Percentiles rank a stretch among this genome's conserved stretches.
Evolutionary conservation across 1,284 basidiomycete species (phyloP).

Genomic region (Leccinum griseonigrum): DNA sequence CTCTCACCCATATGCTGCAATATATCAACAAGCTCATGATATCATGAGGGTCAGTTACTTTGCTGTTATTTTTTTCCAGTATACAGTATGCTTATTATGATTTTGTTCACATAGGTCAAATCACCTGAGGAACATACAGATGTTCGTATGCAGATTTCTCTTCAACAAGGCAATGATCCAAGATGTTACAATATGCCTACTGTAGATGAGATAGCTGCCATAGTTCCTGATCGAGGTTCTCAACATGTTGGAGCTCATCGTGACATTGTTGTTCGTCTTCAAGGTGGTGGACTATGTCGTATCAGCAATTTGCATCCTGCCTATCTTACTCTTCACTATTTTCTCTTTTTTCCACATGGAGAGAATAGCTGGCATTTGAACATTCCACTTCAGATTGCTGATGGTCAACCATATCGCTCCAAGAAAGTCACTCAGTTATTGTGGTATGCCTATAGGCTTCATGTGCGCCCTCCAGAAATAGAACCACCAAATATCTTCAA

Average conservation of each 20-base stretch:
- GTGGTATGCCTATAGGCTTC: constrained; percentile 16
- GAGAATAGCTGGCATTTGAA: constrained; percentile 2
- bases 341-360: constrained; percentile 37
- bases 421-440: constrained; percentile 19
- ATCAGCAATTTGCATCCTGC: constrained; percentile 37
- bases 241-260: not conserved
- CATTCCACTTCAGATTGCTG: constrained; percentile 13
- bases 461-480: not conserved
- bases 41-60: constrained; percentile 17
- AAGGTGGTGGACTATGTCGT: constrained; percentile 23
- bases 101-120: constrained; percentile 1
- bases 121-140: constrained; percentile 8
- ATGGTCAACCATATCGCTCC: not conserved
- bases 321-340: constrained; percentile 40
- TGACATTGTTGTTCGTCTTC: constrained; percentile 13
- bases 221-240: constrained; percentile 25
- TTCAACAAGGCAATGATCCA: constrained; percentile 12
- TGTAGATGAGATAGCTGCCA: constrained; percentile 26
- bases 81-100: too few relatives aligned
- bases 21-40: constrained; percentile 30
- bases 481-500: constrained; percentile 31
- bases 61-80: not conserved
- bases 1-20: constrained; percentile 31
- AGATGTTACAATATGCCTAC: constrained; percentile 30
- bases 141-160: constrained; percentile 2